Evolutionary conservation across 2,329 filamentous ascomycete species (phyloP).

Genomic region (Ascomycota sp.): DNA sequence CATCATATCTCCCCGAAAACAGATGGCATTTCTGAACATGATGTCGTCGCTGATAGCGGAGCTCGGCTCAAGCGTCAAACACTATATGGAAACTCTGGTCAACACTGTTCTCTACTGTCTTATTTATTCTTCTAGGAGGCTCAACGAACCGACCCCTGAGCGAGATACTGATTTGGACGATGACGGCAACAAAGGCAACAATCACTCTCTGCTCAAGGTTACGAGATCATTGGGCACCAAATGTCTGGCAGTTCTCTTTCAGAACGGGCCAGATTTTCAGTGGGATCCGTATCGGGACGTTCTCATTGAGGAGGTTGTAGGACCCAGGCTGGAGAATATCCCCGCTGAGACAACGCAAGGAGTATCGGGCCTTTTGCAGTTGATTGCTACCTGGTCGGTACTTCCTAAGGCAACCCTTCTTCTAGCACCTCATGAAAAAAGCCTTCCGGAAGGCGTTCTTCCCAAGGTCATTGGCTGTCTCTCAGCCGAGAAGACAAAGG

Average conservation of each 20-base stretch:
- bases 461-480: conserved; percentile 51
- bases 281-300: conserved; percentile 49
- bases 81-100: conserved; percentile 46
- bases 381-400: conserved; percentile 64
- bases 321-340: conserved; percentile 55
- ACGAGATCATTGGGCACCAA: conserved; percentile 56
- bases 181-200: conserved; percentile 21
- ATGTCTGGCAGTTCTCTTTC: conserved; percentile 59
- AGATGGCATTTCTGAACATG: conserved; percentile 84
- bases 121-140: conserved; percentile 40
- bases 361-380: conserved; percentile 57
- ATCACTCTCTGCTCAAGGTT: conserved; percentile 37
- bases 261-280: conserved; percentile 43
- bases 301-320: conserved; percentile 54
- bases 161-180: conserved; percentile 15
- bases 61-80: conserved; percentile 48
- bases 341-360: conserved; percentile 73
- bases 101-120: conserved; percentile 66
- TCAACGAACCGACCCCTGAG: conserved; percentile 20
- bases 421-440: conserved; percentile 22
- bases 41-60: conserved; percentile 68
- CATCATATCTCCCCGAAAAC: conserved; percentile 47
- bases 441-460: conserved; percentile 38
- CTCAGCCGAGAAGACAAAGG: conserved; percentile 49
- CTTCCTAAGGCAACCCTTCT: conserved; percentile 44